These are phyloP conservation scores for Pseudozyma thailandica DNA, from an alignment of 1,284 basidiomycete species.

Conservation along the genomic window DNA sequence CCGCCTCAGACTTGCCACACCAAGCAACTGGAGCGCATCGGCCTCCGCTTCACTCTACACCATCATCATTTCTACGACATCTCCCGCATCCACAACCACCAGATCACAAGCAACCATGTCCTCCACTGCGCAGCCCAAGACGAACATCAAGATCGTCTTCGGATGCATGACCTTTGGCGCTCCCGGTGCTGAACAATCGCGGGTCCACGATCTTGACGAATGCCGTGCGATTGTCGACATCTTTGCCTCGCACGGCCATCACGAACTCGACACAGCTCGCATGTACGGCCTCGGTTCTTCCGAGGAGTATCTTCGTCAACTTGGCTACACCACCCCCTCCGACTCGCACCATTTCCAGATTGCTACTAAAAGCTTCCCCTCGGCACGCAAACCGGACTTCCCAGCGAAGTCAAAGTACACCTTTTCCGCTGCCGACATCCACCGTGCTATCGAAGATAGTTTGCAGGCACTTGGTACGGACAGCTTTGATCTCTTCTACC, in stretches of 20 bases:
- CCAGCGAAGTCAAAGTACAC: slow-evolving; percentile 37
- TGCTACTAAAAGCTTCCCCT: slow-evolving; percentile 68
- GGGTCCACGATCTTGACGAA: slow-evolving; percentile 73
- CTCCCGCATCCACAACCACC: not conserved
- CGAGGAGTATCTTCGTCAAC: slow-evolving; percentile 46
- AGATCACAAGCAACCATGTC: slow-evolving; percentile 5
- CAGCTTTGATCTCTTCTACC: slow-evolving; percentile 72
- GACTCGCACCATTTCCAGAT: slow-evolving; percentile 40
- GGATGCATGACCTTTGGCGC: slow-evolving; percentile 72
- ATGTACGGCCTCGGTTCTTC: slow-evolving; percentile 68
- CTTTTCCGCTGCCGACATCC: slow-evolving; percentile 69
- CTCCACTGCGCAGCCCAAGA: slow-evolving; percentile 74
- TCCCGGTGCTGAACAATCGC: slow-evolving; percentile 70
- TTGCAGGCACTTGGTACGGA: slow-evolving; percentile 67
- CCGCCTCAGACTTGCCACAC: too few relatives aligned
- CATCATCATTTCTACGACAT: not conserved
- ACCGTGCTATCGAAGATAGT: slow-evolving; percentile 51
- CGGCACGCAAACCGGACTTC: slow-evolving; percentile 29
- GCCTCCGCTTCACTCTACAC: too few relatives aligned
- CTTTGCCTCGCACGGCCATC: slow-evolving; percentile 74
- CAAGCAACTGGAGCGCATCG: too few relatives aligned
- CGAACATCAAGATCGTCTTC: slow-evolving; percentile 59
- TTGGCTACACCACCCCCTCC: slow-evolving; percentile 27
- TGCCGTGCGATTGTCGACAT: slow-evolving; percentile 73
- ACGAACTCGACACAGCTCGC: slow-evolving; percentile 73